A percentile compares a stretch with the other conserved stretches of the same genome.
Conservation (phyloP, 805 yeast genomes). For the Starmerella sirachaensis region DNA sequence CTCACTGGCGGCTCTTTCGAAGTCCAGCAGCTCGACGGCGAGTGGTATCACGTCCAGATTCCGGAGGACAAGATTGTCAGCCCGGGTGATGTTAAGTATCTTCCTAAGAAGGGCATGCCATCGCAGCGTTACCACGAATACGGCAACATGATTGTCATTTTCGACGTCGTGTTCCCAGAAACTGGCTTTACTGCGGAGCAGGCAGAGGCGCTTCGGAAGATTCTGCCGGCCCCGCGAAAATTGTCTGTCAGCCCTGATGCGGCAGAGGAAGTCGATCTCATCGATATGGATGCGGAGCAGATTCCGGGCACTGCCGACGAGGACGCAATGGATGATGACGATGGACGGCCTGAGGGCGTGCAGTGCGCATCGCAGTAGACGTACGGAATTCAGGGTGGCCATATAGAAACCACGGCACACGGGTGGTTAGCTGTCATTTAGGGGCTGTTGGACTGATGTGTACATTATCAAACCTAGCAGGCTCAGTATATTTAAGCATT, state of each 20-base stretch:
- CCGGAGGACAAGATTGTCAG: conserved; percentile 87
- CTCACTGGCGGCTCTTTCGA: conserved; percentile 91
- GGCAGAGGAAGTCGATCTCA: conserved; percentile 49
- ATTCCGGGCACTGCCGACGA: conserved; percentile 33
- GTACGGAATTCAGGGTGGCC: no score
- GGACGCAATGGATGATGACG: conserved; percentile 43
- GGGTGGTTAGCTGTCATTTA: no score
- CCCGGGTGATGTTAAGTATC: conserved; percentile 69
- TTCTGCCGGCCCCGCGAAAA: conserved; percentile 66
- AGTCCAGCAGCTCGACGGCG: conserved; percentile 83
- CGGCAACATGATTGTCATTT: conserved; percentile 80
- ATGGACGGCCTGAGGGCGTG: conserved; percentile 52
- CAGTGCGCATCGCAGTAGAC: conserved; percentile 90
- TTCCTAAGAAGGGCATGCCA: conserved; percentile 97
- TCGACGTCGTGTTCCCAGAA: conserved; percentile 79
- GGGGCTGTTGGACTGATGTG: no score
- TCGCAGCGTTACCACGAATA: conserved; percentile 72
- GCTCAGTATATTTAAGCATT: no score
- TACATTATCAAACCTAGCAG: no score
- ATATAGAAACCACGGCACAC: no score
- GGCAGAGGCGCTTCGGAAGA: conserved; percentile 55
- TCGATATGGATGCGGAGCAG: conserved; percentile 54
- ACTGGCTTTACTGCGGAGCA: conserved; percentile 54
- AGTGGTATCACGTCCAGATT: conserved; percentile 69
- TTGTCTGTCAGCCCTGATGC: conserved; percentile 37